These are phyloP conservation scores for Aspergillus eucalypticola DNA, from an alignment of 2,329 filamentous ascomycete species.

Conservation along the genomic window DNA sequence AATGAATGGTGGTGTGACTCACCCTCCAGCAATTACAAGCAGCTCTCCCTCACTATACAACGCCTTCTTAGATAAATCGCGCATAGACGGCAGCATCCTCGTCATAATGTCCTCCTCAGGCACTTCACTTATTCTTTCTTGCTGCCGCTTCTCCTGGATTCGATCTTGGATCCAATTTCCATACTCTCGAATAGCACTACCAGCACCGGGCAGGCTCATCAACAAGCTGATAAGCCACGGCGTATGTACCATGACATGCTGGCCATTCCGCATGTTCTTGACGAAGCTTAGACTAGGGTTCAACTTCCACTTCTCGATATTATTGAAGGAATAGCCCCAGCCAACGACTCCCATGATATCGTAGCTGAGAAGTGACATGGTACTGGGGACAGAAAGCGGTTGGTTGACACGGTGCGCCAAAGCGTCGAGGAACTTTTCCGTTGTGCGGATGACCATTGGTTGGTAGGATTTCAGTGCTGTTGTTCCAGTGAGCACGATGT, in stretches of 20 bases:
- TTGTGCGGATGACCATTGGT: background rate
- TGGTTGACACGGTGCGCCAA: background rate
- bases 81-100: background rate
- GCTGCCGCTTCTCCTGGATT: background rate
- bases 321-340: background rate
- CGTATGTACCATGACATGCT: background rate
- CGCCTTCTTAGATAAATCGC: background rate
- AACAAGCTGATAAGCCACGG: background rate
- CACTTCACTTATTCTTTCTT: background rate
- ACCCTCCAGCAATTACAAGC: conserved; percentile 1
- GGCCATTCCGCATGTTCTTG: background rate
- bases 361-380: conserved; percentile 1
- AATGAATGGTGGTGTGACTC: background rate
- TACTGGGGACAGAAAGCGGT: background rate
- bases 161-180: background rate
- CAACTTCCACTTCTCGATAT: background rate
- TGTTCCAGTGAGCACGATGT: background rate
- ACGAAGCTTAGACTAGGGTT: background rate
- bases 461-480: background rate
- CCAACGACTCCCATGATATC: background rate
- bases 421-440: background rate
- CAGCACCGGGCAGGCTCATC: background rate
- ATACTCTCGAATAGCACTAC: background rate
- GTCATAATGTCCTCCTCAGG: background rate
- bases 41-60: conserved; percentile 3